These are phyloP conservation scores for Blastocystis sp. DNA, from an alignment of 352 stramenopile genomes.

Conservation along the genomic window DNA sequence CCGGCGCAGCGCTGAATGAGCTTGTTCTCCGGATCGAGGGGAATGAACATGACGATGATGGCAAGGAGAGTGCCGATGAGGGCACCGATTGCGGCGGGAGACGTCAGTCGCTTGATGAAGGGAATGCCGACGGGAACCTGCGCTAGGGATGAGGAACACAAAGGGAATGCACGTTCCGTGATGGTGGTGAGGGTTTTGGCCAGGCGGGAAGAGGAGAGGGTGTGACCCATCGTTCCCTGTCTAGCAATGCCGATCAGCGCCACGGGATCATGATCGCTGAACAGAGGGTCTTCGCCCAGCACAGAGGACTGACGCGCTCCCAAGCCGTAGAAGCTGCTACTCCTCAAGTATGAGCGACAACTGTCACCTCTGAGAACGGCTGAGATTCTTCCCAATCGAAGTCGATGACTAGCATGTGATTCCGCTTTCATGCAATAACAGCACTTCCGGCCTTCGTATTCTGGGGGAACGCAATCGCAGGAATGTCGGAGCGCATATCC, in stretches of 20 bases:
- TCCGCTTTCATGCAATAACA: not conserved
- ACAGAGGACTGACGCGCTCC: slow-evolving; percentile 33
- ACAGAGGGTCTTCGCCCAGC: slow-evolving; percentile 61
- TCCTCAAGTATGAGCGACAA: not conserved
- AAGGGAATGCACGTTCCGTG: not conserved
- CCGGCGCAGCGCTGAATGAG: slow-evolving; percentile 45
- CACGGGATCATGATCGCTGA: slow-evolving; percentile 67
- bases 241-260: slow-evolving; percentile 44
- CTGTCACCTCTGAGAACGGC: slow-evolving; percentile 26
- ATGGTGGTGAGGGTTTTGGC: slow-evolving; percentile 22
- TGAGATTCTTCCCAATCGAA: slow-evolving; percentile 15
- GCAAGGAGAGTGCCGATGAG: slow-evolving; percentile 57
- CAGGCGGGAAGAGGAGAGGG: slow-evolving; percentile 15
- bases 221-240: slow-evolving; percentile 14
- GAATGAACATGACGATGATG: slow-evolving; percentile 66
- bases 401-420: slow-evolving; percentile 14
- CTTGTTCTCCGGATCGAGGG: slow-evolving; percentile 22
- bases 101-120: slow-evolving; percentile 58
- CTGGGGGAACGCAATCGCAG: not conserved
- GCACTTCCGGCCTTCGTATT: slow-evolving; percentile 10
- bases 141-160: not conserved
- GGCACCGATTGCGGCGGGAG: slow-evolving; percentile 5
- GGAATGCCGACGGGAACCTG: slow-evolving; percentile 3
- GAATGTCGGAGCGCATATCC: slow-evolving; percentile 29
- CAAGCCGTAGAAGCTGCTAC: slow-evolving; percentile 58